These are phyloP conservation scores for Pseudocercospora cruenta DNA, from an alignment of 2,329 filamentous ascomycete genomes.

Conservation along the genomic window DNA sequence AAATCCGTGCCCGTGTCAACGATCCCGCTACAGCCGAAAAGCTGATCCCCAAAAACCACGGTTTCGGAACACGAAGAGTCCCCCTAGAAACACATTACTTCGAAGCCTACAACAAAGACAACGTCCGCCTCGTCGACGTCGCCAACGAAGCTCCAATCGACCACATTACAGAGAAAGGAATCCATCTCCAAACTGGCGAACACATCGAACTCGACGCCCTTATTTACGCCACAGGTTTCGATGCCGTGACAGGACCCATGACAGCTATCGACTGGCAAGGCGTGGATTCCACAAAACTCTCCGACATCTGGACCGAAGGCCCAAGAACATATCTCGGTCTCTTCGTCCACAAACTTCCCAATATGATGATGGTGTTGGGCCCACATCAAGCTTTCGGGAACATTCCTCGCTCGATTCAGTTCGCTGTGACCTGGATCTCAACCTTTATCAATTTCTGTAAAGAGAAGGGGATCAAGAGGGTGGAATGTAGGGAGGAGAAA, in stretches of 20 bases:
- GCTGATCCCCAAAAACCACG: slow-evolving; percentile 58
- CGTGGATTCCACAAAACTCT: slow-evolving; percentile 29
- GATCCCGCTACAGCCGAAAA: slow-evolving; percentile 51
- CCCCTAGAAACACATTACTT: slow-evolving; percentile 55
- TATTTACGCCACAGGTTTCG: slow-evolving; percentile 48
- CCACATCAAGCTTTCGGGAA: slow-evolving; percentile 48
- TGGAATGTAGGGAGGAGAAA: slow-evolving; percentile 13
- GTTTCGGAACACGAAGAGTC: slow-evolving; percentile 27
- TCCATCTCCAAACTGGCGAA: slow-evolving; percentile 44
- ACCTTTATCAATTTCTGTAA: slow-evolving; percentile 15
- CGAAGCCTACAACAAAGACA: slow-evolving; percentile 52
- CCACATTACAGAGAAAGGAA: slow-evolving; percentile 45
- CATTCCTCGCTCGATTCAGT: slow-evolving; percentile 42
- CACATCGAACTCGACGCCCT: slow-evolving; percentile 44
- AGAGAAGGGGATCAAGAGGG: slow-evolving; percentile 6
- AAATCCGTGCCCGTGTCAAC: slow-evolving; percentile 47
- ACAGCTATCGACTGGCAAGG: slow-evolving; percentile 38
- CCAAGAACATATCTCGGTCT: slow-evolving; percentile 45
- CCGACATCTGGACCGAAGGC: slow-evolving; percentile 42
- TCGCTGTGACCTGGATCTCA: slow-evolving; percentile 22
- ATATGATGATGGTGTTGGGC: slow-evolving; percentile 45
- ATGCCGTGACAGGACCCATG: slow-evolving; percentile 35
- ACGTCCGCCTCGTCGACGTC: slow-evolving; percentile 53
- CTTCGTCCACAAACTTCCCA: slow-evolving; percentile 31
- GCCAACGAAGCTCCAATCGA: slow-evolving; percentile 49